Base-by-base conservation (phyloP, 202 grass and related monocot species). In the Musa balbisiana region DNA sequence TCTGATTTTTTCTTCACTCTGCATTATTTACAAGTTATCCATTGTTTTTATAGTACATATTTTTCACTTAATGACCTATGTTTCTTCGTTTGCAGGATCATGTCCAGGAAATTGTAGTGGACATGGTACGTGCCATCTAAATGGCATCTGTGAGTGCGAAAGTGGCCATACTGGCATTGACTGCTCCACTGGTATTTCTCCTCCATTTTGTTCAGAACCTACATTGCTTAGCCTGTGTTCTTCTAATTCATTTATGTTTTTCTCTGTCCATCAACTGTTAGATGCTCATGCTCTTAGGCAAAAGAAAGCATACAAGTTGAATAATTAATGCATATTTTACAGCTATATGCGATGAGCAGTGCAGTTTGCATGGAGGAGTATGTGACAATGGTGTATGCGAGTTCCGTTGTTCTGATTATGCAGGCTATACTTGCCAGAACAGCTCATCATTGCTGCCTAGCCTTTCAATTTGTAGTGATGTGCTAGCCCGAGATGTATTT, bases 351-450 rank as follows among this genome's bases (percentile, higher is more conserved):
- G 91, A 99, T 78, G 95, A 99, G 79, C 95, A 99, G 71, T 99
- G 95, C 81, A 99, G 95, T 90, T 85, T 92, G 89, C 95, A 99
- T 64, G 95, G 95, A 73, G 95, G 95, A 63, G 95, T 99, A 64
- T 99, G 95, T 55, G 95, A 99, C 73, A 90, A 99, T 76, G 95
- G 95, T 76, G 88, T 92, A 71, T 99, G 95, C 54, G 95, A 99
- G 84, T 99, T 99, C 60, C 91, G 95, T 12, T 99, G 95, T 76
- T 99, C 95, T 78, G 95, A 99, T 78, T 99, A 99, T 88, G 95
- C 95, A 0, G 95, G 95, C 26, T 99, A 99, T 84, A 99, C 89
- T 75, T 99, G 95, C 81, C 95, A 95, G 80, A 95, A 99, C 75
- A 92, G 91, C 51, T 99, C 91, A 49, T 67, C 85, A 16, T 87